phyloP scores from a whole-genome alignment of 805 yeast genomes.

The Ogataea dorogensis region DNA sequence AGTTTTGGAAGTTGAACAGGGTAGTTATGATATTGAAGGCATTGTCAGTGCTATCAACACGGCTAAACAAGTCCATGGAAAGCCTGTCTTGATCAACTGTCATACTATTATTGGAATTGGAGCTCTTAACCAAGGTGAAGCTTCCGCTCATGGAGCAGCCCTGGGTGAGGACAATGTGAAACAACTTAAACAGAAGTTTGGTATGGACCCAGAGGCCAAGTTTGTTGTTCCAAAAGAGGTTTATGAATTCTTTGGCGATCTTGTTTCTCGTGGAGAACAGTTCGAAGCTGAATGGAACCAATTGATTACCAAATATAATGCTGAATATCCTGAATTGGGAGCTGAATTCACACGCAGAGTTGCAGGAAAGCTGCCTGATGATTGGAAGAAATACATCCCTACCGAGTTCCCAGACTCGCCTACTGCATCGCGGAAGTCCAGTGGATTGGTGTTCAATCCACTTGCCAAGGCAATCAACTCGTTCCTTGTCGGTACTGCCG shows the following conservation, averaged over 20 bases:
- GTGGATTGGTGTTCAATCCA: constrained; percentile 74
- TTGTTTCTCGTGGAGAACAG: constrained; percentile 58
- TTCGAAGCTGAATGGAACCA: constrained; percentile 73
- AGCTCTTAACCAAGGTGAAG: constrained; percentile 78
- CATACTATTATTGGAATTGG: constrained; percentile 94
- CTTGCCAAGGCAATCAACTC: constrained; percentile 59
- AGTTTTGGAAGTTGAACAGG: constrained; percentile 70
- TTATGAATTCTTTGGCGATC: constrained; percentile 59
- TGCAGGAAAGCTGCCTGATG: constrained; percentile 70
- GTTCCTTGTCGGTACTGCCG: constrained; percentile 94
- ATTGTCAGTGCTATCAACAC: constrained; percentile 67
- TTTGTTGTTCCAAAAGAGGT: constrained; percentile 85
- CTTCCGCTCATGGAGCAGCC: constrained; percentile 94
- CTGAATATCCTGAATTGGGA: constrained; percentile 72
- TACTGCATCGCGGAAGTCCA: constrained; percentile 90
- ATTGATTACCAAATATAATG: constrained; percentile 55
- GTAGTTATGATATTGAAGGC: constrained; percentile 72
- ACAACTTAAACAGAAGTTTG: constrained; percentile 77
- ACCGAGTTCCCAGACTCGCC: constrained; percentile 77
- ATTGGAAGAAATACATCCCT: constrained; percentile 82
- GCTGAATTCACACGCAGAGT: constrained; percentile 78
- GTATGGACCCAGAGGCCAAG: constrained; percentile 80
- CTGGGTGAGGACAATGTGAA: constrained; percentile 87
- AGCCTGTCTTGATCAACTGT: constrained; percentile 87
- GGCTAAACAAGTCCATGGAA: constrained; percentile 69